Evolutionary conservation across 805 yeast species (phyloP).

Genomic region (Zygosaccharomyces gambellarensis): DNA sequence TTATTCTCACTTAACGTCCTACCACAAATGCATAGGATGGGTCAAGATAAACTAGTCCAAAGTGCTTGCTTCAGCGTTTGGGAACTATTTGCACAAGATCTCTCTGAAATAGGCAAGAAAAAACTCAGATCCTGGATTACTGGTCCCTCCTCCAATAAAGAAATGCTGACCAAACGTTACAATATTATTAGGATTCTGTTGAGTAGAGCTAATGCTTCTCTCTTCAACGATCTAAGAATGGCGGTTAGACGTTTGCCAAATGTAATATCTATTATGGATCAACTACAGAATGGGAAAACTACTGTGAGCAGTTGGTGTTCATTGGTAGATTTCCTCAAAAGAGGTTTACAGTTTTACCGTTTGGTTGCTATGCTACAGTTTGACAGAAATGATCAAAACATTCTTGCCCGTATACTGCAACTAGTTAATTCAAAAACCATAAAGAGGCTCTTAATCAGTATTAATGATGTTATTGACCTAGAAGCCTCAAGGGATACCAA

Average conservation of each 20-base stretch:
- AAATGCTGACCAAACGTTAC: conserved; percentile 30
- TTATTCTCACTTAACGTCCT: conserved; percentile 25
- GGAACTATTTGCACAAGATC: conserved; percentile 21
- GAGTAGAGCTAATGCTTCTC: conserved; percentile 16
- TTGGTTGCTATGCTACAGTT: conserved; percentile 12
- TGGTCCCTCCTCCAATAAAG: conserved; percentile 33
- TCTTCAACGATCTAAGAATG: conserved; percentile 20
- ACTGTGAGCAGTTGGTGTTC: conserved; percentile 31
- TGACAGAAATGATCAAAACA: not conserved
- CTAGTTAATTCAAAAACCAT: conserved; percentile 11
- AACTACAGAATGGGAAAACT: conserved; percentile 28
- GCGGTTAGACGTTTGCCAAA: conserved; percentile 31
- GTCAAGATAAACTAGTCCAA: conserved; percentile 13
- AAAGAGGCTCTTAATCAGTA: conserved; percentile 8
- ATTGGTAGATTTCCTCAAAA: conserved; percentile 23
- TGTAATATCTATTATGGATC: conserved; percentile 21
- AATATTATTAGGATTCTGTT: conserved; percentile 28
- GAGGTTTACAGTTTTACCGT: conserved; percentile 15
- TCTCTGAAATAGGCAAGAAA: conserved; percentile 31
- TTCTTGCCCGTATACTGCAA: conserved; percentile 17
- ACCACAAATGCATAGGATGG: conserved; percentile 13
- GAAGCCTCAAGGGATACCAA: conserved; percentile 33
- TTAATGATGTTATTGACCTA: conserved; percentile 36
- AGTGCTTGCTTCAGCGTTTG: conserved; percentile 21
- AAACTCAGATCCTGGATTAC: conserved; percentile 35